Percentiles rank a stretch among this genome's conserved stretches.
phyloP scores from a whole-genome alignment of 768 basidiomycete species.

The Lentinus tigrinus region DNA sequence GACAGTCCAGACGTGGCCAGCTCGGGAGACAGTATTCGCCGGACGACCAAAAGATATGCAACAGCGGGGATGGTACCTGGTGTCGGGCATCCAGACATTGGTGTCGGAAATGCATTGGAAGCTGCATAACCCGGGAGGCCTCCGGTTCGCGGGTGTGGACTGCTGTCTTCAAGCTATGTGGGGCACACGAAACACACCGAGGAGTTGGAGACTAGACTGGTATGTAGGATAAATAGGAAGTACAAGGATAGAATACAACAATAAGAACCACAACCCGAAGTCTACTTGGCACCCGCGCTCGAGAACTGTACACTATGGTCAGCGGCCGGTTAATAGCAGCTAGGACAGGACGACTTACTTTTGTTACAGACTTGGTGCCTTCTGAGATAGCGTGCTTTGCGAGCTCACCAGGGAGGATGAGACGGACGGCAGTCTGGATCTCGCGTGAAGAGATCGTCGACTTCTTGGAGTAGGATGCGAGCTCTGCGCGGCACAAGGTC shows the following conservation, averaged over 20 bases:
- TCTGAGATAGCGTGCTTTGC: constrained; percentile 94
- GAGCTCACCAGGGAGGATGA: constrained; percentile 95
- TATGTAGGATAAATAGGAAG: constrained; percentile 18
- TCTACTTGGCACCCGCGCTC: constrained; percentile 67
- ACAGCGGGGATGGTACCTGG: too few species aligned
- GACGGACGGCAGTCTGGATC: constrained; percentile 95
- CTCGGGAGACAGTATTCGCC: too few species aligned
- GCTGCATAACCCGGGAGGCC: too few species aligned
- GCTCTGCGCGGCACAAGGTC: constrained; percentile 51
- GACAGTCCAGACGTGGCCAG: too few species aligned
- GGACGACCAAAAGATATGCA: too few species aligned
- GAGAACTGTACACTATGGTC: constrained; percentile 50
- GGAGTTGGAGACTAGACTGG: not conserved
- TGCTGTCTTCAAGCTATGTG: too few species aligned
- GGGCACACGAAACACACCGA: not conserved
- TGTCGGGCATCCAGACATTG: too few species aligned
- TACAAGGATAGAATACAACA: constrained; percentile 24
- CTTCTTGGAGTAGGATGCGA: constrained; percentile 97
- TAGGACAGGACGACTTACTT: constrained; percentile 38
- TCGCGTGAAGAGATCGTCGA: constrained; percentile 98
- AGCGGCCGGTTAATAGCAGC: not conserved
- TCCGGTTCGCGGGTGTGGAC: too few species aligned
- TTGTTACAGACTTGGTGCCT: constrained; percentile 92
- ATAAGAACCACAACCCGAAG: constrained; percentile 23
- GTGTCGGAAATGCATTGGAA: too few species aligned